Evolutionary conservation across 2,329 filamentous ascomycete genomes (phyloP).

Genomic region (Colletotrichum sp.): DNA sequence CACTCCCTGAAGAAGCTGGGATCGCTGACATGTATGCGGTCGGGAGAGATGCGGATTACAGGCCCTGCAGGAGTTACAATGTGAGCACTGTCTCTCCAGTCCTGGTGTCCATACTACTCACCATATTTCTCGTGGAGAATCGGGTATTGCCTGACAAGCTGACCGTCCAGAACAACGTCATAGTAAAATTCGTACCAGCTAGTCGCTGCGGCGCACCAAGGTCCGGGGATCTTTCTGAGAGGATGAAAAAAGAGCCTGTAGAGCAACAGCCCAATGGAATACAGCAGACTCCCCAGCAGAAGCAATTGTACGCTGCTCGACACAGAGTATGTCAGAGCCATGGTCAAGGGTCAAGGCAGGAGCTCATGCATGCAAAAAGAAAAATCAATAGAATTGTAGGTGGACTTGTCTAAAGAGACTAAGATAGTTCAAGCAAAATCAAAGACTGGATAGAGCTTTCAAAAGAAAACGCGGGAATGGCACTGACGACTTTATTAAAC

Average conservation of each 20-base stretch:
- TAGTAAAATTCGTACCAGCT: conserved; percentile 30
- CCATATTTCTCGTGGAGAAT: neutral
- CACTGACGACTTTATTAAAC: neutral
- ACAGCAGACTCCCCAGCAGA: neutral
- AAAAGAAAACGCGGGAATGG: neutral
- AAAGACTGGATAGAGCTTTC: neutral
- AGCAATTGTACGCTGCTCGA: neutral
- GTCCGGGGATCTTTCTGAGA: conserved; percentile 31
- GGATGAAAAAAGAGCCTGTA: conserved; percentile 34
- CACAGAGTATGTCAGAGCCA: neutral
- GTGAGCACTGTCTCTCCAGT: neutral
- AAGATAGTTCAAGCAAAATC: neutral
- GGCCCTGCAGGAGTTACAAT: neutral
- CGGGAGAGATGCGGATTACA: neutral
- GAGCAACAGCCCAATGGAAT: neutral
- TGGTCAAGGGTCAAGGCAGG: neutral
- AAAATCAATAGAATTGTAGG: neutral
- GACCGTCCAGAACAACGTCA: neutral
- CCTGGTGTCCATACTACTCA: neutral
- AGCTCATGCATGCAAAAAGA: neutral
- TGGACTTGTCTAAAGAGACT: neutral
- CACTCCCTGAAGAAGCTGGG: neutral
- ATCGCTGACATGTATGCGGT: neutral
- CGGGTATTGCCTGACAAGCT: neutral
- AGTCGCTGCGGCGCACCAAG: conserved; percentile 29